Conservation (phyloP, 805 yeast species). For the Starmerella stellata region DNA sequence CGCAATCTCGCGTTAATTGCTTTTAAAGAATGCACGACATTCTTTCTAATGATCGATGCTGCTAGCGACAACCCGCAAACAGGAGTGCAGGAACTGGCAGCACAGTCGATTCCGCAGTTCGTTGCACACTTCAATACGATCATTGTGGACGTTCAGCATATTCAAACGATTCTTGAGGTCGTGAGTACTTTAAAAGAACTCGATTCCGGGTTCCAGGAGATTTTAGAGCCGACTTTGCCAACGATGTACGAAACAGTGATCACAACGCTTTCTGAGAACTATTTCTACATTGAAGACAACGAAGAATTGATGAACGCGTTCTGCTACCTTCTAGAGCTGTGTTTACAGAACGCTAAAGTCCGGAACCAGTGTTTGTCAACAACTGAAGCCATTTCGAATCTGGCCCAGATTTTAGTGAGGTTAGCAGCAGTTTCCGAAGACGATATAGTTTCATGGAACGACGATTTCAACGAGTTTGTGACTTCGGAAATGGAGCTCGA, state of each 20-base stretch:
- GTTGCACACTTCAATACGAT: constrained; percentile 5
- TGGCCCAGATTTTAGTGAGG: constrained; percentile 19
- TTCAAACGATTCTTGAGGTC: constrained; percentile 13
- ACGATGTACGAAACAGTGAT: constrained; percentile 5
- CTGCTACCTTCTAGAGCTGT: constrained; percentile 10
- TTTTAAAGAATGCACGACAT: constrained; percentile 21
- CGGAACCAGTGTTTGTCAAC: constrained; percentile 1
- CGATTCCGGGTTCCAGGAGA: constrained; percentile 15
- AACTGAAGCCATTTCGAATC: constrained; percentile 2
- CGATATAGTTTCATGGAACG: constrained; percentile 30
- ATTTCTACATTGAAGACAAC: constrained; percentile 1
- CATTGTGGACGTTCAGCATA: background rate
- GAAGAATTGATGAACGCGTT: background rate
- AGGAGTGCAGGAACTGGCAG: constrained; percentile 11
- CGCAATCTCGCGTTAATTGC: constrained; percentile 20
- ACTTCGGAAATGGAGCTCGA: constrained; percentile 53
- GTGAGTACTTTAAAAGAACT: constrained; percentile 12
- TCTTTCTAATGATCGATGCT: constrained; percentile 17
- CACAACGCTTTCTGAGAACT: constrained; percentile 1
- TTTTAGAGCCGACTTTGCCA: constrained; percentile 13
- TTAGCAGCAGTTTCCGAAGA: constrained; percentile 30
- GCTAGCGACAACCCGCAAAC: constrained; percentile 19
- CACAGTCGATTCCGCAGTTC: constrained; percentile 10
- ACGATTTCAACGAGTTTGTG: constrained; percentile 52
- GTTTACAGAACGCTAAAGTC: constrained; percentile 7